Base-by-base conservation (phyloP, 768 basidiomycete genomes). In the Hericium rajendrae region DNA sequence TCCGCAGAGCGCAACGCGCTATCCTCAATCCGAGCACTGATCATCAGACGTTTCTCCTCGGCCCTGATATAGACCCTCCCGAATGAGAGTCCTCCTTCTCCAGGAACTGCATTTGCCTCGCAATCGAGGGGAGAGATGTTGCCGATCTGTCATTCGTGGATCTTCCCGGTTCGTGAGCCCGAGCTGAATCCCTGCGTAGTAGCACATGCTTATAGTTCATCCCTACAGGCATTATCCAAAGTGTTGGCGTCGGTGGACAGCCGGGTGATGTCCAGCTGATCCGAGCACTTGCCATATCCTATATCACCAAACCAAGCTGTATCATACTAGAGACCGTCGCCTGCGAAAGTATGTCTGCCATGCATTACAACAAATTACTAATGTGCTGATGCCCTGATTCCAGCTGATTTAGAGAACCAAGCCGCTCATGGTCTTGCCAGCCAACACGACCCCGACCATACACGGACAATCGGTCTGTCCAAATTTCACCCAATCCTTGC, bases 351-450 rank as follows among this genome's bases (percentile, higher is more conserved):
- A 56, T 53, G 78, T 62, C 12, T 51, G 4, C n/a, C 5, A 32
- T n/a, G 18, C 38, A 39, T 12, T 16, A 38, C 49, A 40, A n/a
- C 22, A n/a, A 2, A 3, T 52, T 28, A 8, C n/a, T 9, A 52
- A 43, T 16, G 18, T 38, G 6, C 20, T 38, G 28, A 24, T 24
- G 6, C 43, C 22, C 51, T 40, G 48, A 15, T 26, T 52, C 40
- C 51, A 91, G 89, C 86, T 56, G 88, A 91, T 60, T 86, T 86
- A 28, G 84, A 89, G 62, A 91, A 88, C 50, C 88, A 91, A 66
- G 85, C 85, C 0, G 87, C 88, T 0, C 82, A 85, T 59, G 71
- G 78, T n/a, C 70, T 91, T 0, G 81, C 85, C 0, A 82, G 81
- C 61, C 54, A 72, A 15, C 69, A 77, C 41, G 87, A 90, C 60